Evolutionary conservation across 352 stramenopile genomes (phyloP), one percentile per base, ranked within the genome.

Genomic region (Hyaloperonospora arabidopsidis): DNA sequence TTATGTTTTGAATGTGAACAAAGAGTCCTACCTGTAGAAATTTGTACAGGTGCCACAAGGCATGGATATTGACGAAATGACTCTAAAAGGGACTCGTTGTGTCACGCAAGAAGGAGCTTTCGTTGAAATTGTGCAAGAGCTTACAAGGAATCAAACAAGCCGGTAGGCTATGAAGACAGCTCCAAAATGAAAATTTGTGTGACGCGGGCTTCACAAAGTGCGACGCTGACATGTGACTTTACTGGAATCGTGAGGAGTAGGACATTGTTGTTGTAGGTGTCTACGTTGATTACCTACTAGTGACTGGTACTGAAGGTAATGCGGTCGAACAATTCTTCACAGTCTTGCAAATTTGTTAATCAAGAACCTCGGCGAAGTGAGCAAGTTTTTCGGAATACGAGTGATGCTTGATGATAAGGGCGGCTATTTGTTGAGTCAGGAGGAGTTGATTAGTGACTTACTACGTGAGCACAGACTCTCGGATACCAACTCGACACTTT

Each of bases 101-200:
- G 10, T 14, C 34, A 10, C 4, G 11, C 4, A 39, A 14, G 34
- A 39, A 39, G 11, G 14, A 39, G 10, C 34, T 39, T n/a, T 14
- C 14, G 34, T 17, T 39, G 4, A 29, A 29, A 29, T 3, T 3
- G 3, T 29, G 25, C 25, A 29, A 29, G 14, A 5, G 70, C 54
- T 45, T 75, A 0, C 73, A 79, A 28, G 69, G 66, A 0, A 23
- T 72, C 0, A 68, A 68, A 35, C 66, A 74, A 35, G 62, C 66
- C 1, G 66, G 57, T 0, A 19, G 54, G 0, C 32, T 79, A 13
- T 75, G 65, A 58, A 45, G 51, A 41, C 29, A 72, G 32, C 22
- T 61, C 0, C 35, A 66, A 1, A 21, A 69, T 21, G 35, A 7
- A 5, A 1, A 4, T 39, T 54, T 63, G 11, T 52, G 18, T 11